Percentiles rank a stretch among this genome's conserved stretches.
phyloP scores from a whole-genome alignment of 352 stramenopile species.

The Globisporangium acanthophoron region DNA sequence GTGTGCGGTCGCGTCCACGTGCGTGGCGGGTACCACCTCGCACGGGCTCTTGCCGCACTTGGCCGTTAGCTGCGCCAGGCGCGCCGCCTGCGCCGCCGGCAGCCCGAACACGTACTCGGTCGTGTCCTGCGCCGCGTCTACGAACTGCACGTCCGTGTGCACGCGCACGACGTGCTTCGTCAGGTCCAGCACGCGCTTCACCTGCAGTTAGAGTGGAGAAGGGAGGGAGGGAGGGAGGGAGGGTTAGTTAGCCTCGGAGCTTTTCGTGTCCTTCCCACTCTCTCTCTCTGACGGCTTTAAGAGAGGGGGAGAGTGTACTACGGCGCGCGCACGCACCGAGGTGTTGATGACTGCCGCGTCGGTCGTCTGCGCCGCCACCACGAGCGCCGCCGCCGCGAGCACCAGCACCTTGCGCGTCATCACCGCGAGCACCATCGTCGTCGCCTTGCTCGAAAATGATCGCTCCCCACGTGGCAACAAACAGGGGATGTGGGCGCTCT shows the following conservation, averaged over 20 bases:
- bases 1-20: slow-evolving; percentile 20
- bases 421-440: slow-evolving; percentile 1
- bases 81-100: slow-evolving; percentile 40
- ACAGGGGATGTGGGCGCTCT: background rate
- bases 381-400: slow-evolving; percentile 26
- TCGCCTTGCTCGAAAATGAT: background rate
- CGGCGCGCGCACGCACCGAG: slow-evolving; percentile 27
- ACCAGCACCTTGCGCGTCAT: slow-evolving; percentile 22
- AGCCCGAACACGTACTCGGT: slow-evolving; percentile 63
- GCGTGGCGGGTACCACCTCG: slow-evolving; percentile 47
- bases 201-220: slow-evolving; percentile 15
- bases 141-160: slow-evolving; percentile 68
- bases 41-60: slow-evolving; percentile 72
- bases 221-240: background rate
- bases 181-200: slow-evolving; percentile 75
- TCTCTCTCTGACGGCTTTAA: background rate
- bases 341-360: slow-evolving; percentile 66
- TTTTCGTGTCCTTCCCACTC: background rate
- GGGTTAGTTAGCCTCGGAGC: background rate
- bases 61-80: slow-evolving; percentile 52
- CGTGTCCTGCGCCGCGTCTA: slow-evolving; percentile 46
- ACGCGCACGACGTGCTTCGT: slow-evolving; percentile 80
- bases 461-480: background rate
- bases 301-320: background rate
- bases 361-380: slow-evolving; percentile 15